Evolutionary conservation across 306 rosid species (phyloP).

Genomic region (Sicyos edulis): DNA sequence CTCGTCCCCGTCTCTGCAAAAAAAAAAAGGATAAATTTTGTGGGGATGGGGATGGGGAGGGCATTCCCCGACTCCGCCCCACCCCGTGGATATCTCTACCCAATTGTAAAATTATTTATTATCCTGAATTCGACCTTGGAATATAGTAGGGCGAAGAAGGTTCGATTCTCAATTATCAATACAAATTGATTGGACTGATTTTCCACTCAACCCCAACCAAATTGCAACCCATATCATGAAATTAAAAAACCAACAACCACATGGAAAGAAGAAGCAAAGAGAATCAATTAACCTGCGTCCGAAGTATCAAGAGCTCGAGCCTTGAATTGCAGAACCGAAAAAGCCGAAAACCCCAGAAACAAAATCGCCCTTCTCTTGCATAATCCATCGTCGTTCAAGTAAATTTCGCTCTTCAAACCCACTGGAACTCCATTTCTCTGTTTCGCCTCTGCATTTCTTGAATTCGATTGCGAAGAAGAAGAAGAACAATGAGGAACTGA

Average conservation of each 20-base stretch:
- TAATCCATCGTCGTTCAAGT: slow-evolving; percentile 23
- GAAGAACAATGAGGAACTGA: slow-evolving; percentile 2
- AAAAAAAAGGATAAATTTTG: too few relatives aligned
- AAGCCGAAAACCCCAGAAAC: slow-evolving; percentile 51
- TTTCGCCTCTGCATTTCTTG: slow-evolving; percentile 33
- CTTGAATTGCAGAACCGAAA: slow-evolving; percentile 53
- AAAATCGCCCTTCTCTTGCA: slow-evolving; percentile 50
- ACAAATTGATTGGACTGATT: too few relatives aligned
- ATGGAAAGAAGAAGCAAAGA: slow-evolving; percentile 1
- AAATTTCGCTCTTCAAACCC: slow-evolving; percentile 31
- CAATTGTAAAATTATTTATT: too few relatives aligned
- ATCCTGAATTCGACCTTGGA: too few relatives aligned
- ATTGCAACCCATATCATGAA: background rate
- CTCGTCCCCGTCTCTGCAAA: too few relatives aligned
- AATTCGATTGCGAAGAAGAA: slow-evolving; percentile 21
- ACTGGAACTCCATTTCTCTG: slow-evolving; percentile 27
- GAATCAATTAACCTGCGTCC: slow-evolving; percentile 33
- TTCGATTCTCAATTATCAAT: too few relatives aligned
- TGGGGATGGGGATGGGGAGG: too few relatives aligned
- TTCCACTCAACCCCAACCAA: background rate
- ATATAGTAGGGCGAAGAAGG: too few relatives aligned
- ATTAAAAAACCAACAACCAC: background rate
- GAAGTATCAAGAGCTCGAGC: slow-evolving; percentile 52
- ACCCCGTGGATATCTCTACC: too few relatives aligned
- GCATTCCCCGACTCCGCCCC: too few relatives aligned